Conservation (phyloP, 495 filamentous ascomycete species). For the Tuber umbilicatum region DNA sequence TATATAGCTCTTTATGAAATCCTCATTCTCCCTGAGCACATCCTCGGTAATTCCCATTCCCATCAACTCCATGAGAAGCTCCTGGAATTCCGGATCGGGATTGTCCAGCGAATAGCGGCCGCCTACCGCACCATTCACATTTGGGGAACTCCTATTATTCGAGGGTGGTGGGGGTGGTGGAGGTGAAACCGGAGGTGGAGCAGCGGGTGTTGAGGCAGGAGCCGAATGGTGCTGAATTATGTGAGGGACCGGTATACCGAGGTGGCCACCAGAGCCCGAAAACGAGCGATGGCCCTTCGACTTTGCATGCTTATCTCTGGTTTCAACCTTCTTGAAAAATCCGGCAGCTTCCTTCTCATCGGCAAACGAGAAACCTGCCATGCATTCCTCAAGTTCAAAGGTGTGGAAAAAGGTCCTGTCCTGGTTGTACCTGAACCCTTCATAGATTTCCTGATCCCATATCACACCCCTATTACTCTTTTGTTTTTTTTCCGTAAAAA, state of each 20-base stretch:
- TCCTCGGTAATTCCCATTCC: slow-evolving; percentile 88
- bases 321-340: slow-evolving; percentile 87
- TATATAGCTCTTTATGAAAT: slow-evolving; percentile 90
- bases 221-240: slow-evolving; percentile 25
- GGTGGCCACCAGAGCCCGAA: slow-evolving; percentile 16
- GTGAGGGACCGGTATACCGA: slow-evolving; percentile 19
- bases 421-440: slow-evolving; percentile 87
- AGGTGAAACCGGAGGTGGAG: slow-evolving; percentile 33
- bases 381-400: slow-evolving; percentile 86
- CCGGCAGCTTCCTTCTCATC: slow-evolving; percentile 95
- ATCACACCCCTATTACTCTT: slow-evolving; percentile 73
- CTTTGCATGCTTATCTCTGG: slow-evolving; percentile 31
- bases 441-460: slow-evolving; percentile 98
- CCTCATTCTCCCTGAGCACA: slow-evolving; percentile 77
- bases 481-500: neutral
- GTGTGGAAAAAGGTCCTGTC: slow-evolving; percentile 96
- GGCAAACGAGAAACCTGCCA: slow-evolving; percentile 81
- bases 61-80: slow-evolving; percentile 69
- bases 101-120: slow-evolving; percentile 66
- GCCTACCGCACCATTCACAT: slow-evolving; percentile 37
- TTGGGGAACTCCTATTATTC: slow-evolving; percentile 30
- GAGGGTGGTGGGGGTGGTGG: slow-evolving; percentile 39
- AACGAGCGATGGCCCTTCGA: slow-evolving; percentile 26
- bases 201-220: slow-evolving; percentile 42
- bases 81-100: slow-evolving; percentile 74